Evolutionary conservation across 495 filamentous ascomycete genomes (phyloP).

Genomic region (Hypomontagnella submonticulosa): DNA sequence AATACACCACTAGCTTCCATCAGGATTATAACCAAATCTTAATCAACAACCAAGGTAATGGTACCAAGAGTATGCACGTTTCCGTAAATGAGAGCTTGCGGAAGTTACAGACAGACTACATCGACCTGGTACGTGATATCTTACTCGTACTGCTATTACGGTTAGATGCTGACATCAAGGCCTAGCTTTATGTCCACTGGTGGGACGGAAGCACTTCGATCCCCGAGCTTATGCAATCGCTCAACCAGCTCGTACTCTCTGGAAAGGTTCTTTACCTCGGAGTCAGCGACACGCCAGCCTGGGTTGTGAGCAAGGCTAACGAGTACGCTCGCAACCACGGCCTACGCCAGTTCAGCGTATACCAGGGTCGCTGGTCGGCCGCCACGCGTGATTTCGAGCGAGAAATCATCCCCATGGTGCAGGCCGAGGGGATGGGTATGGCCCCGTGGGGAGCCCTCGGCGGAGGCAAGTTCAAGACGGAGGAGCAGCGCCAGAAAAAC

Average conservation of each 20-base stretch:
- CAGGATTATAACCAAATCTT: conserved; percentile 58
- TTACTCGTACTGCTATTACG: not conserved
- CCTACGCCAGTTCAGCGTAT: conserved; percentile 72
- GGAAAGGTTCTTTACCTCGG: conserved; percentile 80
- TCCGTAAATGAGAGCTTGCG: conserved; percentile 65
- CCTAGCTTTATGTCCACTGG: conserved; percentile 67
- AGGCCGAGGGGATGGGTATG: conserved; percentile 75
- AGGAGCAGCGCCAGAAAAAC: conserved; percentile 52
- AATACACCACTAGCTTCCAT: conserved; percentile 67
- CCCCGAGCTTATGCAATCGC: conserved; percentile 74
- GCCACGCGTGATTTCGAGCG: conserved; percentile 73
- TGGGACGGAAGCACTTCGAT: conserved; percentile 72
- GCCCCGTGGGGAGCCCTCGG: conserved; percentile 72
- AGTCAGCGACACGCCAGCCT: conserved; percentile 75
- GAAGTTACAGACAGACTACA: conserved; percentile 72
- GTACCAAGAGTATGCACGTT: conserved; percentile 66
- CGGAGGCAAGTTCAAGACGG: conserved; percentile 70
- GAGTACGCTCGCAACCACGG: conserved; percentile 73
- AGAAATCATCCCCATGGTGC: conserved; percentile 75
- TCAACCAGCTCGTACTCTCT: conserved; percentile 66
- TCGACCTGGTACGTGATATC: conserved; percentile 62
- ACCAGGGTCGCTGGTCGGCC: conserved; percentile 73
- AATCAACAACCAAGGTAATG: conserved; percentile 69
- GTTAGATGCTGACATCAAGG: conserved; percentile 9
- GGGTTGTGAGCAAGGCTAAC: conserved; percentile 75